These are phyloP conservation scores for Lipomyces orientalis DNA, from an alignment of 805 yeast species.

Conservation along the genomic window DNA sequence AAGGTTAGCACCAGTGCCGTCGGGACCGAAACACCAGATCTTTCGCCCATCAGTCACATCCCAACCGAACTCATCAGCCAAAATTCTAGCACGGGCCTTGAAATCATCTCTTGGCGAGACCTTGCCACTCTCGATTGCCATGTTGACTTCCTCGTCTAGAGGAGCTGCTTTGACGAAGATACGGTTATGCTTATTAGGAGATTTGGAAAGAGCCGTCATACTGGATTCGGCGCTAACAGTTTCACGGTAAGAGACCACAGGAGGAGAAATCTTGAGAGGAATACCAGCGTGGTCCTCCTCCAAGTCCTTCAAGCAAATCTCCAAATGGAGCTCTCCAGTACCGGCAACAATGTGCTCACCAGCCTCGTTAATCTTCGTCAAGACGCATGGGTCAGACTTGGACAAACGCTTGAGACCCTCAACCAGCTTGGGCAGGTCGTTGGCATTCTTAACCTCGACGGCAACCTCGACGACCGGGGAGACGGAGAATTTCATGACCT, in stretches of 20 bases:
- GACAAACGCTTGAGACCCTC: constrained; percentile 99
- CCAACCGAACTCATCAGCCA: constrained; percentile 99
- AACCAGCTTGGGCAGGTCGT: constrained; percentile 98
- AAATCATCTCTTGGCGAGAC: constrained; percentile 95
- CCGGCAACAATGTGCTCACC: constrained; percentile 99
- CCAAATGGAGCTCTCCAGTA: constrained; percentile 99
- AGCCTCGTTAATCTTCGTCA: constrained; percentile 82
- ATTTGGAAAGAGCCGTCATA: constrained; percentile 95
- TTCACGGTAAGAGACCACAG: constrained; percentile 99
- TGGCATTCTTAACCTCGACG: constrained; percentile 99
- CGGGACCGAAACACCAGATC: constrained; percentile 99
- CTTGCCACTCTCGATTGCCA: constrained; percentile 92
- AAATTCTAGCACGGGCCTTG: constrained; percentile 97
- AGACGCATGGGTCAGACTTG: constrained; percentile 99
- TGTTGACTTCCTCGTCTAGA: constrained; percentile 87
- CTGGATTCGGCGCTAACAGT: constrained; percentile 93
- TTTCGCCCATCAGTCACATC: constrained; percentile 99
- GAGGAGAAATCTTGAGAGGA: constrained; percentile 97
- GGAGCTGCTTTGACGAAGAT: constrained; percentile 97
- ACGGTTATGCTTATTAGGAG: constrained; percentile 99
- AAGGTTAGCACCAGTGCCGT: constrained; percentile 97
- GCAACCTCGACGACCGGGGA: constrained; percentile 99
- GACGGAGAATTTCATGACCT: constrained; percentile 99
- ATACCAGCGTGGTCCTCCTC: constrained; percentile 99
- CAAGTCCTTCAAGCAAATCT: constrained; percentile 93